Evolutionary conservation across 2,329 filamentous ascomycete genomes (phyloP), one percentile per base, ranked within the genome.

Genomic region (Trichoderma polysporum): DNA sequence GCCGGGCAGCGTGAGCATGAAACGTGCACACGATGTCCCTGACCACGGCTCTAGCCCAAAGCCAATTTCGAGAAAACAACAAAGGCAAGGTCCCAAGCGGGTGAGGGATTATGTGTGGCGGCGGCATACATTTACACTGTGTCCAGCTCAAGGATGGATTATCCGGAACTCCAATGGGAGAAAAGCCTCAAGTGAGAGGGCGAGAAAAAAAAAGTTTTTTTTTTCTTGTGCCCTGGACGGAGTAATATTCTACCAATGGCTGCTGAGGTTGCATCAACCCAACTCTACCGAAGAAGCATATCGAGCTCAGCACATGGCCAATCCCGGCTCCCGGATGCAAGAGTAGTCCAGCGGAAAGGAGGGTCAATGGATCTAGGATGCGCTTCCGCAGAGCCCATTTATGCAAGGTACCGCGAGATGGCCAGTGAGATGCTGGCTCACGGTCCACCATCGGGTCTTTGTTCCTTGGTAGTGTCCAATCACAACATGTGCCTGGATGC

Each of bases 401-500:
- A 69, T 66, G 66, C 69, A 68, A 72, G 70, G 70, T 68, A 70
- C 70, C 61, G 57, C 54, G 49, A 39, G 39, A 53, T 59, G 47
- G 35, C 70, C 71, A 71, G 61, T 71, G 67, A 70, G 52, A 63
- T 67, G 56, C 31, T 45, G 47, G 58, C 33, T 25, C 45, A n/a
- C 50, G 63, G 53, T 68, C 70, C 70, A 68, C 70, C 33, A 41
- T 49, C 50, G 33, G 39, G 47, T 61, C 61, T 31, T 60, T 69
- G 56, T 10, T 49, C 22, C n/a, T 19, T 37, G 49, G 29, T 19
- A 4, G 47, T 22, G 22, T 53, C 71, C 70, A 73, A 73, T 73
- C 71, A 72, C 22, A n/a, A 63, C 33, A 29, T 62, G 66, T 70
- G 69, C 71, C 69, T 71, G 68, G 54, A 62, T 61, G 63, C 59